These are phyloP conservation scores for Mycena maculata DNA, from an alignment of 768 basidiomycete genomes.

Conservation along the genomic window DNA sequence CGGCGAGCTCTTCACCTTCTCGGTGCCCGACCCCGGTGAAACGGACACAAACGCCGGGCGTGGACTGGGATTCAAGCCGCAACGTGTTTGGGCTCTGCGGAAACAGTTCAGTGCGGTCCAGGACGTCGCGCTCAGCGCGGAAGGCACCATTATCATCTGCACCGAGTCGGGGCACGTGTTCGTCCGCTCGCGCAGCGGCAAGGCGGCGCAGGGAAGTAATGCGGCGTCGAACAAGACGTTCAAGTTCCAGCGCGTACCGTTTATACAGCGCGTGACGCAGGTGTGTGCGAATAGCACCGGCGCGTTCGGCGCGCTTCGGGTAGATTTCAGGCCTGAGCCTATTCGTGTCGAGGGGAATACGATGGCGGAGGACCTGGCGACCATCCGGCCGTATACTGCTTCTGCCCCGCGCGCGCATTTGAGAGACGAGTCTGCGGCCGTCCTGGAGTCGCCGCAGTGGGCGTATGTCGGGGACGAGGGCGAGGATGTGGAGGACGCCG, in stretches of 20 bases:
- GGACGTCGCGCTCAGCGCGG: constrained; percentile 91
- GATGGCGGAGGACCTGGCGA: constrained; percentile 74
- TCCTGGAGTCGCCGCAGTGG: constrained; percentile 15
- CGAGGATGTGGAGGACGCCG: constrained; percentile 51
- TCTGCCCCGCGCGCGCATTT: constrained; percentile 39
- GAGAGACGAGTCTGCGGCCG: constrained; percentile 12
- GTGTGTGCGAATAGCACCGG: constrained; percentile 91
- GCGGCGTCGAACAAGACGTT: constrained; percentile 57
- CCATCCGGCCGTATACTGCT: constrained; percentile 69
- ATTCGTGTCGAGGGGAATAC: constrained; percentile 67
- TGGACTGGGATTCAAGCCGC: constrained; percentile 70
- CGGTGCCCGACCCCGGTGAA: constrained; percentile 51
- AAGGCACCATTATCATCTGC: constrained; percentile 91
- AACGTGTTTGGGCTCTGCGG: constrained; percentile 90
- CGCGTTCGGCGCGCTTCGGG: constrained; percentile 85
- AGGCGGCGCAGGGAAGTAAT: constrained; percentile 38
- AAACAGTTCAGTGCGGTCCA: constrained; percentile 88
- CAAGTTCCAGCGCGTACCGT: constrained; percentile 85
- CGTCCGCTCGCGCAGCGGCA: constrained; percentile 72
- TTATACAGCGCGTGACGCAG: constrained; percentile 84
- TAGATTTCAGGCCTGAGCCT: constrained; percentile 71
- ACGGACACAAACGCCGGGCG: constrained; percentile 46
- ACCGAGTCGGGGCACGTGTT: constrained; percentile 96
- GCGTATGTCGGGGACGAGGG: constrained; percentile 38
- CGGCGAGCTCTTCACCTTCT: constrained; percentile 94